Conservation (phyloP, 306 rosid genomes). For the Spatholobus suberectus region DNA sequence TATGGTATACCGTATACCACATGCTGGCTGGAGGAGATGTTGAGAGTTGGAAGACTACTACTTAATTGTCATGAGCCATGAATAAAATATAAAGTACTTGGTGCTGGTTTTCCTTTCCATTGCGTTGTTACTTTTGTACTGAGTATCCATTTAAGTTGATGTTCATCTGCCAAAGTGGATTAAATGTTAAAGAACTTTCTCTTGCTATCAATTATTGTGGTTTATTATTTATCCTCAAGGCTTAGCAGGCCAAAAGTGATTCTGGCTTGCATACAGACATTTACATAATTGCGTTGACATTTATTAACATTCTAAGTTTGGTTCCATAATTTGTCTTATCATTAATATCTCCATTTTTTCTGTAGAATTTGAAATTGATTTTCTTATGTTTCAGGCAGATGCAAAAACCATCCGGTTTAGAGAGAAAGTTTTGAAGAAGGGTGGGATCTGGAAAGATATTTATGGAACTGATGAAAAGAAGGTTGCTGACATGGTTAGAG, state of each 20-base stretch:
- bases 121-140: background rate
- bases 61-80: background rate
- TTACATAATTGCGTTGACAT: background rate
- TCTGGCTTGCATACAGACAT: background rate
- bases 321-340: background rate
- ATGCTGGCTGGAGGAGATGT: background rate
- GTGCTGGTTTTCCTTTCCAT: background rate
- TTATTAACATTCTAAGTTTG: background rate
- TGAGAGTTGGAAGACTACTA: background rate
- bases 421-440: conserved; percentile 82
- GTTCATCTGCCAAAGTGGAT: background rate
- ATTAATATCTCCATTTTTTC: background rate
- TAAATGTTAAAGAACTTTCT: background rate
- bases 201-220: background rate
- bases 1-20: background rate
- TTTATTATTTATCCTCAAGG: background rate
- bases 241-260: background rate
- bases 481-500: conserved; percentile 85
- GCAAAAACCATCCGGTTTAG: conserved; percentile 89
- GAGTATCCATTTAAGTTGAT: background rate
- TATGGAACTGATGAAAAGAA: conserved; percentile 95
- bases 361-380: conserved; percentile 27
- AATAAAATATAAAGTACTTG: background rate
- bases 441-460: conserved; percentile 93
- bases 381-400: conserved; percentile 78